Evolutionary conservation across 2,329 filamentous ascomycete genomes (phyloP), one percentile per base, ranked within the genome.

Genomic region (Blastomyces emzantsi): DNA sequence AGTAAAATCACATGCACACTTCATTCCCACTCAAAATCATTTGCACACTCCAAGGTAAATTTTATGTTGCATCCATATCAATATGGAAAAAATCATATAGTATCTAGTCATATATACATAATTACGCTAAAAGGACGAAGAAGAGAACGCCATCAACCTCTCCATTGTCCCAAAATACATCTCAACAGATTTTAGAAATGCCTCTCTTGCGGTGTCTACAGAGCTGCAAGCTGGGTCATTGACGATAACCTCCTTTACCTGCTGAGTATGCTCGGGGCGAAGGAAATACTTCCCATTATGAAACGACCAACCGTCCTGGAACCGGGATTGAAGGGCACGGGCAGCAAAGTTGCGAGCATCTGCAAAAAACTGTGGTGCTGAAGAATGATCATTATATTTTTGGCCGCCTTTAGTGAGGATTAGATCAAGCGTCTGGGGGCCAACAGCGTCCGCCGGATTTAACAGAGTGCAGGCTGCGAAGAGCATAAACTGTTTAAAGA

Each of bases 241-340:
- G 22, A 81, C 70, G 1, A 68, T 49, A 1, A 84, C 73, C 65
- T 81, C 79, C 65, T 77, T 79, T 19, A 74, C 76, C 13, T 73
- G 73, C 51, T 76, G 75, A 1, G 25, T 49, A 47, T 60, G 58
- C n/a, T 78, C 78, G 19, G 78, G 73, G 28, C 76, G 75, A 41
- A 84, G 77, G 68, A 77, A 83, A 65, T 83, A 79, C 60, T 71
- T 75, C 1, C 73, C 76, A 39, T 76, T 73, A 60, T 76, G 74
- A 8, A 70, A 66, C 28, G 77, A 76, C 82, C 83, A 85, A 43
- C 78, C 79, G 0, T 73, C 73, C 30, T 69, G 71, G 22, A 85
- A 67, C 51, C 77, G 77, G 0, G 77, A 70, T 45, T 75, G 70
- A 3, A 85, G 68, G 33, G 81, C 79, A 43, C 75, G 76, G 2